phyloP scores from a whole-genome alignment of 257 asterid species.

The Thymus mandschuricus region DNA sequence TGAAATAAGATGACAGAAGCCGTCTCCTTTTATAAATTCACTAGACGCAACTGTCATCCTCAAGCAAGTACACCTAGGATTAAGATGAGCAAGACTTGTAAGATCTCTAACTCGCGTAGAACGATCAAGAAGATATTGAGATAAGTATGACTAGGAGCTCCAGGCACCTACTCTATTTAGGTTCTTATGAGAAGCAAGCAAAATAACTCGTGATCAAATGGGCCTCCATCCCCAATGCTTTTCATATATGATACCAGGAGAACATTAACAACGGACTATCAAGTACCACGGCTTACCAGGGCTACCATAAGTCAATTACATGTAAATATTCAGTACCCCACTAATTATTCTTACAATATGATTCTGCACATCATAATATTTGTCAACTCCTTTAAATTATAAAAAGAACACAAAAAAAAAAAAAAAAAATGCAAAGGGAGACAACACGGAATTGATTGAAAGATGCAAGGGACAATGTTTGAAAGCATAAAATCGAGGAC shows the following conservation, averaged over 20 bases:
- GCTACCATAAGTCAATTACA: neutral
- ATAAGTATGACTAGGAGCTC: too few species aligned
- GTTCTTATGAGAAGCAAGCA: neutral
- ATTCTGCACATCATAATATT: neutral
- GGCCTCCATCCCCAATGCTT: neutral
- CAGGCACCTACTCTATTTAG: too few species aligned
- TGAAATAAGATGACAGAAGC: neutral
- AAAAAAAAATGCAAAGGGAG: neutral
- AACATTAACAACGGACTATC: constrained; percentile 3
- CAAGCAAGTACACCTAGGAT: too few species aligned
- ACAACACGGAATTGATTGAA: constrained; percentile 3
- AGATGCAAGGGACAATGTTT: neutral
- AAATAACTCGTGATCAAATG: neutral
- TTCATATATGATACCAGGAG: too few species aligned
- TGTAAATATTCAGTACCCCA: neutral
- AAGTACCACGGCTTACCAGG: neutral
- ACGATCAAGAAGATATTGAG: too few species aligned
- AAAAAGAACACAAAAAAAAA: neutral
- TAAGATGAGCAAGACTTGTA: too few species aligned
- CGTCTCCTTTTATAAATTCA: neutral
- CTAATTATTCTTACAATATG: neutral
- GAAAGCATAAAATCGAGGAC: constrained; percentile 14
- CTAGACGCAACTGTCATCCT: too few species aligned
- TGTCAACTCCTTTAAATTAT: neutral
- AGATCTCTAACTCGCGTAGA: too few species aligned